Conservation (phyloP, 345 rosid genomes). For the Ceriops zippeliana region DNA sequence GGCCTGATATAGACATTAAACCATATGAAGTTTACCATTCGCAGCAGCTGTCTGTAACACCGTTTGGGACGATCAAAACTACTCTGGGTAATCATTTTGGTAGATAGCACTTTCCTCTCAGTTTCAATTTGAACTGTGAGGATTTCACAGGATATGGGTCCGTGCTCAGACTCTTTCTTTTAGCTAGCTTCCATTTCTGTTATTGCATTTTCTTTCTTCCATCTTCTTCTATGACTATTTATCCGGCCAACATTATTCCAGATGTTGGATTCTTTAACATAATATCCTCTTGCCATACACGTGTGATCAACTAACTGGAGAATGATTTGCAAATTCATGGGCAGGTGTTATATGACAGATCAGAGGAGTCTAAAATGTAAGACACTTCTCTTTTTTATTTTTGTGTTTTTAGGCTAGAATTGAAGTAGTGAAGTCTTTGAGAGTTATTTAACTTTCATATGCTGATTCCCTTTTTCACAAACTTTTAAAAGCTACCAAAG, state of each 20-base stretch:
- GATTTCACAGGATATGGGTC: neutral
- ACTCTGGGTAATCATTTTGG: neutral
- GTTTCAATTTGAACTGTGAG: neutral
- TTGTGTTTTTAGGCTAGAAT: neutral
- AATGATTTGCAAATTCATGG: slow-evolving; percentile 6
- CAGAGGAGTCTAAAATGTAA: slow-evolving; percentile 33
- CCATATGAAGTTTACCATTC: neutral
- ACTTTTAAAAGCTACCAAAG: slow-evolving; percentile 20
- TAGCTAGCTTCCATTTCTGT: no score
- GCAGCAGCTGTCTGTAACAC: neutral
- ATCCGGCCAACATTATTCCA: no score
- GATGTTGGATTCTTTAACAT: no score
- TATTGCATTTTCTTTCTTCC: no score
- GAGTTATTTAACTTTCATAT: neutral
- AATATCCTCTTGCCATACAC: no score
- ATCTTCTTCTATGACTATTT: no score
- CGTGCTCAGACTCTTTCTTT: no score
- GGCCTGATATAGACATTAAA: neutral
- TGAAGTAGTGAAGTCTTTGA: neutral
- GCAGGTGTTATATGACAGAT: slow-evolving; percentile 31
- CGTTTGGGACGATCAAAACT: neutral
- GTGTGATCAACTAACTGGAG: neutral
- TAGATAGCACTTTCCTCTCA: neutral
- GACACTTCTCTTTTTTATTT: slow-evolving; percentile 1
- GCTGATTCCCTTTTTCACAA: slow-evolving; percentile 3